Conservation (phyloP, 352 stramenopile genomes). For the Pythium oligandrum region DNA sequence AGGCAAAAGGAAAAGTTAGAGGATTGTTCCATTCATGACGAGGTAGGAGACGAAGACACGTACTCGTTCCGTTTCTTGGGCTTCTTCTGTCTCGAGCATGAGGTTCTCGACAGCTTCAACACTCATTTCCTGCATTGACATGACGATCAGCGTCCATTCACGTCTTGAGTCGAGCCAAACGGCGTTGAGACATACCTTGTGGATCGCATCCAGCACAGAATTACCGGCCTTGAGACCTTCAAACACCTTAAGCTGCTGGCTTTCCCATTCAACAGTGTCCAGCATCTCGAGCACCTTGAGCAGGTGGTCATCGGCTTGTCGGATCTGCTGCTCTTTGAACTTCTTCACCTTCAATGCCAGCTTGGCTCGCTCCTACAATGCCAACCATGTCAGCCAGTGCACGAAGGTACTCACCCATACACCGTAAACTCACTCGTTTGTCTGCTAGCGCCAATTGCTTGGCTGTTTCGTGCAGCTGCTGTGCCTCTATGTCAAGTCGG, state of each 20-base stretch:
- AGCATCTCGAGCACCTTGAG: constrained; percentile 84
- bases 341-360: constrained; percentile 87
- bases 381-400: constrained; percentile 1
- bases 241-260: constrained; percentile 84
- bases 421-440: constrained; percentile 39
- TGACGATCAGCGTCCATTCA: background rate
- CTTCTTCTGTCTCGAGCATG: constrained; percentile 87
- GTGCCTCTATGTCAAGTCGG: constrained; percentile 75
- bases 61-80: constrained; percentile 71
- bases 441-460: constrained; percentile 67
- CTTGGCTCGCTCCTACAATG: constrained; percentile 70
- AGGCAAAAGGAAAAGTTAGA: constrained; percentile 8
- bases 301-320: constrained; percentile 80
- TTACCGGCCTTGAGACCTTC: constrained; percentile 87
- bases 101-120: constrained; percentile 85
- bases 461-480: constrained; percentile 74
- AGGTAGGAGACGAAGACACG: constrained; percentile 6
- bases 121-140: constrained; percentile 63
- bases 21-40: background rate
- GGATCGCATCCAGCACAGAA: constrained; percentile 82
- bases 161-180: constrained; percentile 1
- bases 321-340: constrained; percentile 88
- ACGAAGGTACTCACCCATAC: background rate
- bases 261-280: constrained; percentile 87
- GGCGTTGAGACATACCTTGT: constrained; percentile 42